Percentiles rank a stretch among this genome's conserved stretches.
phyloP scores from a whole-genome alignment of 768 basidiomycete genomes.

The Boletus barrowsii region DNA sequence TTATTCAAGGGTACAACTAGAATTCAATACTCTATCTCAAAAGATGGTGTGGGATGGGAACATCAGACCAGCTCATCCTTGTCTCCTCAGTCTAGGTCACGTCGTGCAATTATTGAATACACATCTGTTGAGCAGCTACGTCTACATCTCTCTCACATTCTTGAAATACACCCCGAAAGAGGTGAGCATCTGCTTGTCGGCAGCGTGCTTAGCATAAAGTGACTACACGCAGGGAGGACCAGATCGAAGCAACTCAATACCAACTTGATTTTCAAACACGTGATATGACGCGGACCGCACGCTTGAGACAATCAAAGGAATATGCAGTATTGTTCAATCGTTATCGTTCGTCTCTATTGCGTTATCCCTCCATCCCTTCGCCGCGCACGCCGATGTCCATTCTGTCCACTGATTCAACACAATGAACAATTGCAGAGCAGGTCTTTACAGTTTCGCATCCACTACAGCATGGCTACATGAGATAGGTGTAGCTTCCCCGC shows the following conservation, averaged over 20 bases:
- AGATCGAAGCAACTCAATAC: no score
- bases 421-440: conserved; percentile 26
- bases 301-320: not conserved
- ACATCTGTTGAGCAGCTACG: no score
- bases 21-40: not conserved
- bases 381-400: conserved; percentile 4
- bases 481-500: conserved; percentile 24
- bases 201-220: not conserved
- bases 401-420: not conserved
- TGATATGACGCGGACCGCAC: conserved; percentile 16
- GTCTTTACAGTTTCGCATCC: conserved; percentile 25
- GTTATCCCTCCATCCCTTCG: not conserved
- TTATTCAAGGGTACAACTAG: not conserved
- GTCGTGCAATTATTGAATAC: not conserved
- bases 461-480: conserved; percentile 21
- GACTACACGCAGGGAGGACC: no score
- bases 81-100: not conserved
- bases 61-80: not conserved
- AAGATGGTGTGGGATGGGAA: not conserved
- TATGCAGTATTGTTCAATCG: not conserved
- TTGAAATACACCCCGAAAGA: not conserved
- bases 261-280: conserved; percentile 20
- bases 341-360: not conserved
- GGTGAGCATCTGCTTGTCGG: not conserved
- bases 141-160: no score